These are phyloP conservation scores for Endogone sp. DNA, from an alignment of 192 early-diverging fungal species.

Conservation along the genomic window DNA sequence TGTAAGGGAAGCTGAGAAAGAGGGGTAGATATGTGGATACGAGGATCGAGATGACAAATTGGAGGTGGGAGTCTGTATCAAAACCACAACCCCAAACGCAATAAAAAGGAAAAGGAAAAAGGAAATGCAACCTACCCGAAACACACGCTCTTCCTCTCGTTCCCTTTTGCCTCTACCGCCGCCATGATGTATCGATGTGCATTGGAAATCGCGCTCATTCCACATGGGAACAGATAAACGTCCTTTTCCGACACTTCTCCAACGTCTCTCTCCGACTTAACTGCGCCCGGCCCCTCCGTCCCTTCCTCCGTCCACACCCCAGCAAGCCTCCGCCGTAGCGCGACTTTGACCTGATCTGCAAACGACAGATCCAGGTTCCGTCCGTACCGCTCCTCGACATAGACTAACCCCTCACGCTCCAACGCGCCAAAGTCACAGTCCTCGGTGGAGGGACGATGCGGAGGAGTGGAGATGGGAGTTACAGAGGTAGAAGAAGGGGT, in stretches of 20 bases:
- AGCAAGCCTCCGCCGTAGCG: slow-evolving; percentile 80
- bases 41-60: not conserved
- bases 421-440: slow-evolving; percentile 23
- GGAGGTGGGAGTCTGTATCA: no score
- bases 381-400: slow-evolving; percentile 93
- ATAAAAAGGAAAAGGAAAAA: no score
- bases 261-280: slow-evolving; percentile 46
- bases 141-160: slow-evolving; percentile 68
- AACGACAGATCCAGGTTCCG: slow-evolving; percentile 74
- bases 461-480: not conserved
- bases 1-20: slow-evolving; percentile 77
- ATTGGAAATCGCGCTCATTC: slow-evolving; percentile 94
- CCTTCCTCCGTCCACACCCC: slow-evolving; percentile 54
- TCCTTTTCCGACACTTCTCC: slow-evolving; percentile 64
- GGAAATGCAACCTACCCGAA: slow-evolving; percentile 88
- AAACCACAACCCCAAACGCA: no score
- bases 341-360: slow-evolving; percentile 69
- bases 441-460: no score
- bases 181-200: slow-evolving; percentile 63
- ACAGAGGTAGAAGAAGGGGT: not conserved
- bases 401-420: slow-evolving; percentile 55
- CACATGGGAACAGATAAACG: slow-evolving; percentile 84
- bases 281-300: slow-evolving; percentile 34
- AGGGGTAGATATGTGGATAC: not conserved
- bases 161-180: slow-evolving; percentile 25